phyloP scores from a whole-genome alignment of 1,284 basidiomycete species.

The Tausonia pullulans region DNA sequence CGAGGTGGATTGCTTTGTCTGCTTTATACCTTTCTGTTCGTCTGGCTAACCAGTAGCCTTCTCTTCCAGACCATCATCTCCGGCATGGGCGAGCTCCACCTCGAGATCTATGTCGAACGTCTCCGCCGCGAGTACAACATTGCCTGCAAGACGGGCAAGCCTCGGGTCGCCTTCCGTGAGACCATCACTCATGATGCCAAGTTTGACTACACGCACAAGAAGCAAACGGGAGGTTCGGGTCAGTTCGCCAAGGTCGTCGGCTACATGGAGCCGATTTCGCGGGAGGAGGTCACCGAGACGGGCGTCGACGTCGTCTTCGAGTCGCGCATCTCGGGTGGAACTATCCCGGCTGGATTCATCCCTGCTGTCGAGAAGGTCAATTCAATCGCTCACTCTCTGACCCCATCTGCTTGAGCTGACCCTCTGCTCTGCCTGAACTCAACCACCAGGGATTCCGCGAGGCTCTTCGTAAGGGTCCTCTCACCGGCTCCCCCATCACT shows the following conservation, averaged over 20 bases:
- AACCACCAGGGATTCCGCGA: constrained; percentile 75
- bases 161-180: constrained; percentile 93
- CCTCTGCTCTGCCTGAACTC: not conserved
- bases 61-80: constrained; percentile 83
- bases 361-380: constrained; percentile 86
- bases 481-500: constrained; percentile 80
- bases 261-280: constrained; percentile 73
- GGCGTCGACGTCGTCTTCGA: constrained; percentile 82
- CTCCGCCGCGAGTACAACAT: constrained; percentile 98
- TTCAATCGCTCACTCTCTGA: constrained; percentile 5
- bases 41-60: not conserved
- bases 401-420: not conserved
- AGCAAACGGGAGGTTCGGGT: constrained; percentile 94
- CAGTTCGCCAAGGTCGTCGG: constrained; percentile 93
- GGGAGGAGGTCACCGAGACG: constrained; percentile 56
- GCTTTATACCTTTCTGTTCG: not conserved
- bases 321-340: constrained; percentile 82
- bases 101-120: constrained; percentile 98
- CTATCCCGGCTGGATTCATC: constrained; percentile 82
- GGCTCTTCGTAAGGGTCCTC: constrained; percentile 79
- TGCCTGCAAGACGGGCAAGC: constrained; percentile 87
- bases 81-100: constrained; percentile 97
- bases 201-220: constrained; percentile 95
- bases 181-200: constrained; percentile 71
- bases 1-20: constrained; percentile 47